A percentile compares a stretch with the other conserved stretches of the same genome.
phyloP scores from a whole-genome alignment of 129 eudicot species.

The Cynara cardunculus region DNA sequence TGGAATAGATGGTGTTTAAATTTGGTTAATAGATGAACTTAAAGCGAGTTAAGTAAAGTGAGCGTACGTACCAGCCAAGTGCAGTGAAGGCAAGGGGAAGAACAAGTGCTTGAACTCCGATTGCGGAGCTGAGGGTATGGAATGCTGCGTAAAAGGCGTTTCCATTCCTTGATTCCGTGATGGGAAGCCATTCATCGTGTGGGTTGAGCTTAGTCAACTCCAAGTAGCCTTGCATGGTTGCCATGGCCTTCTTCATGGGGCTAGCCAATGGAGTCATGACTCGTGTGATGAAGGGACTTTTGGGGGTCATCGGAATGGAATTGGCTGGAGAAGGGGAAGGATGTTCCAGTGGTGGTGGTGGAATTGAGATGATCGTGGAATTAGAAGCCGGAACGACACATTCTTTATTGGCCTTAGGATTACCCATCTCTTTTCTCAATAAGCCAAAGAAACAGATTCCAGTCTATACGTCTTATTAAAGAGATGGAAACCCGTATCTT shows the following conservation, averaged over 20 bases:
- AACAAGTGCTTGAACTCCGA: constrained; percentile 75
- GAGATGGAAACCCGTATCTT: not conserved
- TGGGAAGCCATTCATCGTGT: constrained; percentile 90
- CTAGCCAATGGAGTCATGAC: constrained; percentile 63
- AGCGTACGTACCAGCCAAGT: constrained; percentile 60
- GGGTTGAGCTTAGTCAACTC: constrained; percentile 68
- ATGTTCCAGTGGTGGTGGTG: constrained; percentile 11
- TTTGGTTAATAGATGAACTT: not conserved
- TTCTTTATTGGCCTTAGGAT: constrained; percentile 3
- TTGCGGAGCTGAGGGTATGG: constrained; percentile 75
- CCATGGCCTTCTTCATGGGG: constrained; percentile 57
- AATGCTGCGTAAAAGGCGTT: constrained; percentile 77
- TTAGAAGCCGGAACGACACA: not conserved
- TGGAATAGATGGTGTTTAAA: not conserved
- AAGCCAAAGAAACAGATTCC: not conserved
- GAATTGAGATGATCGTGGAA: constrained; percentile 16
- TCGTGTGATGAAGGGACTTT: constrained; percentile 39
- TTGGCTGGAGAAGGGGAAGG: constrained; percentile 31
- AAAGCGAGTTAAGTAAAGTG: not conserved
- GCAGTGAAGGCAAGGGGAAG: constrained; percentile 76
- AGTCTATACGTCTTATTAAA: not conserved
- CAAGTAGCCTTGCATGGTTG: constrained; percentile 53
- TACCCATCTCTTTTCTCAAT: constrained; percentile 1
- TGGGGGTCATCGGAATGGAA: constrained; percentile 43
- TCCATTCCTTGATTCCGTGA: constrained; percentile 77